Percentiles rank a stretch among this genome's conserved stretches.
These are phyloP conservation scores for Begonia loranthoides DNA, from an alignment of 306 rosid genomes.

Conservation along the genomic window DNA sequence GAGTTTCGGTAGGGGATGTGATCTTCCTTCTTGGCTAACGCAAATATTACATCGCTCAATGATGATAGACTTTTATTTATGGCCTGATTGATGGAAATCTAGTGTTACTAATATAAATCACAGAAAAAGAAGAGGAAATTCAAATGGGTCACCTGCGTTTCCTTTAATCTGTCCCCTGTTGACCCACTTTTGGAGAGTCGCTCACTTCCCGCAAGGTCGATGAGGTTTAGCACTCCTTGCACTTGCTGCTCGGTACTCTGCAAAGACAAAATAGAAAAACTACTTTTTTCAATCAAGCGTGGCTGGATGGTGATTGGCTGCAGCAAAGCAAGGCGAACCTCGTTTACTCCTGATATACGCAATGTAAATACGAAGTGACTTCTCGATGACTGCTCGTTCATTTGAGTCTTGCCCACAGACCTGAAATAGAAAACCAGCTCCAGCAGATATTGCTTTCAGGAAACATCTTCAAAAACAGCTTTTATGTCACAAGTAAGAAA, in stretches of 20 bases:
- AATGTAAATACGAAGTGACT: slow-evolving; percentile 88
- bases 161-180: slow-evolving; percentile 92
- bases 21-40: slow-evolving; percentile 88
- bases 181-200: slow-evolving; percentile 88
- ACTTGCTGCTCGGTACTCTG: slow-evolving; percentile 85
- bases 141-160: slow-evolving; percentile 54
- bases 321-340: slow-evolving; percentile 29
- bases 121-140: slow-evolving; percentile 5
- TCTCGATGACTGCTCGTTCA: slow-evolving; percentile 97
- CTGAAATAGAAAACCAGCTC: slow-evolving; percentile 22
- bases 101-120: slow-evolving; percentile 8
- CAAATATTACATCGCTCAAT: slow-evolving; percentile 78
- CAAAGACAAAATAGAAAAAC: neutral
- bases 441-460: neutral
- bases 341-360: slow-evolving; percentile 78
- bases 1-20: slow-evolving; percentile 92
- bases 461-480: too few species aligned
- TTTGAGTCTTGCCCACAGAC: slow-evolving; percentile 91
- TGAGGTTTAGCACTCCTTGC: slow-evolving; percentile 81
- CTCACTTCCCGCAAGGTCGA: slow-evolving; percentile 96
- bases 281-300: too few species aligned
- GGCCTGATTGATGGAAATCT: slow-evolving; percentile 39
- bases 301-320: too few species aligned
- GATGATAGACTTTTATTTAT: slow-evolving; percentile 82
- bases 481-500: too few species aligned